Conservation (phyloP, 495 filamentous ascomycete genomes). For the Aspergillus egyptiacus region DNA sequence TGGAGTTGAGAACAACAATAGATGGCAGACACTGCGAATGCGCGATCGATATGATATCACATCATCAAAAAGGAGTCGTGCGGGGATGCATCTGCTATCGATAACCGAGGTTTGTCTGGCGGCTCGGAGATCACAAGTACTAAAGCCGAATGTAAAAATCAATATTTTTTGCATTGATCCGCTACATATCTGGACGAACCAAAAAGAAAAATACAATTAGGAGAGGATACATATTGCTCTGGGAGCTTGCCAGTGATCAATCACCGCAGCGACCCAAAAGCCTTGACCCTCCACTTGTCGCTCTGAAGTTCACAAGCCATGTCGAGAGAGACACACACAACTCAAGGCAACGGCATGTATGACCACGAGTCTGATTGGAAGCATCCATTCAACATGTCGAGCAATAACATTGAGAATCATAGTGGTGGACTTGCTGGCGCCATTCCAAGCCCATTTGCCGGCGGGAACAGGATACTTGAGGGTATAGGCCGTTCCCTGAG, state of each 20-base stretch:
- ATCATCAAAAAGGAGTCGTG: slow-evolving; percentile 10
- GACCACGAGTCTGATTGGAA: no score
- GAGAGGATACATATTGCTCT: no score
- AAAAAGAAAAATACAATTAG: no score
- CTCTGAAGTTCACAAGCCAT: no score
- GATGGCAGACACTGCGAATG: not conserved
- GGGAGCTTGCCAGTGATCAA: no score
- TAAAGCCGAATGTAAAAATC: not conserved
- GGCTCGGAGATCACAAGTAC: not conserved
- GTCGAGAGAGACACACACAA: no score
- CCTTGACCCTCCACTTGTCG: no score
- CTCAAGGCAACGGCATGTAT: no score
- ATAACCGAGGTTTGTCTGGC: slow-evolving; percentile 21
- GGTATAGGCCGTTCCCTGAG: not conserved
- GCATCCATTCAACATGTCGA: not conserved
- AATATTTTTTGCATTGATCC: not conserved
- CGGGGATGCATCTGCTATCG: slow-evolving; percentile 22
- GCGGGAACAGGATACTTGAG: not conserved
- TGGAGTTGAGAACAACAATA: not conserved
- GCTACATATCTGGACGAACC: not conserved
- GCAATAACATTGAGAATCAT: not conserved
- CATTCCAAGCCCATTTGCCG: not conserved
- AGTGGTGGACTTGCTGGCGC: not conserved
- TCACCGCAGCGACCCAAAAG: no score
- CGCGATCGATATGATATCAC: not conserved